phyloP scores from a whole-genome alignment of 805 yeast genomes.

The Nakazawaea pomicola region DNA sequence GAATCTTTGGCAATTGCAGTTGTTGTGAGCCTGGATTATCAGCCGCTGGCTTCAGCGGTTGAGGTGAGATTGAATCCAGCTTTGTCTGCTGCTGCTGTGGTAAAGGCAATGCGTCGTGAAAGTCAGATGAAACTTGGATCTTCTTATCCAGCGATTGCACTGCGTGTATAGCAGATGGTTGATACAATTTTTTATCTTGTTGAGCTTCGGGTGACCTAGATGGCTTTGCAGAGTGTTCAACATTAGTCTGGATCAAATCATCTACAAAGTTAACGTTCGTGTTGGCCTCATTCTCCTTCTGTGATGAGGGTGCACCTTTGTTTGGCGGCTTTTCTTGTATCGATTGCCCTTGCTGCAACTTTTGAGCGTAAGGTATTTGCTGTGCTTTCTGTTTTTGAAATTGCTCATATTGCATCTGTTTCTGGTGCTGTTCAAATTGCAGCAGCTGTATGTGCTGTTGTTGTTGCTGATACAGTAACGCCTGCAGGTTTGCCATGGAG shows the following conservation, averaged over 20 bases:
- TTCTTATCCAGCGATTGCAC: no score
- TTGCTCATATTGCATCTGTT: no score
- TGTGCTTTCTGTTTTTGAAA: background rate
- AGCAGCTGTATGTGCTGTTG: no score
- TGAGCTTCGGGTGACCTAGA: constrained; percentile 4
- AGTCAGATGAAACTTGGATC: no score
- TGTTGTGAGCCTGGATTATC: background rate
- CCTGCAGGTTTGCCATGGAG: no score
- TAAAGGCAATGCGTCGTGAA: constrained; percentile 5
- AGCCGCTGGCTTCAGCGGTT: background rate
- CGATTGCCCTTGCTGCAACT: no score
- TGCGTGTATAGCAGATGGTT: background rate
- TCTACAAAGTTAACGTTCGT: constrained; percentile 4
- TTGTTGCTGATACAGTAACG: no score
- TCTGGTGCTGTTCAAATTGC: no score
- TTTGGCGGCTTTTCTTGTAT: no score
- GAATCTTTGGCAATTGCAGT: background rate
- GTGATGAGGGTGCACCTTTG: background rate
- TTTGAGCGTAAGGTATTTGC: no score
- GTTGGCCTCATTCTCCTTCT: constrained; percentile 1
- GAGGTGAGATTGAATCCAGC: background rate
- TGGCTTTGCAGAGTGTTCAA: background rate
- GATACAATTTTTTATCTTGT: background rate
- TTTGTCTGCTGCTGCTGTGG: constrained; percentile 2
- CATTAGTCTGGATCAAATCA: constrained; percentile 2